A percentile compares a stretch with the other conserved stretches of the same genome.
Conservation (phyloP, 1,284 basidiomycete species). For the Microbotryomycetes sp. region DNA sequence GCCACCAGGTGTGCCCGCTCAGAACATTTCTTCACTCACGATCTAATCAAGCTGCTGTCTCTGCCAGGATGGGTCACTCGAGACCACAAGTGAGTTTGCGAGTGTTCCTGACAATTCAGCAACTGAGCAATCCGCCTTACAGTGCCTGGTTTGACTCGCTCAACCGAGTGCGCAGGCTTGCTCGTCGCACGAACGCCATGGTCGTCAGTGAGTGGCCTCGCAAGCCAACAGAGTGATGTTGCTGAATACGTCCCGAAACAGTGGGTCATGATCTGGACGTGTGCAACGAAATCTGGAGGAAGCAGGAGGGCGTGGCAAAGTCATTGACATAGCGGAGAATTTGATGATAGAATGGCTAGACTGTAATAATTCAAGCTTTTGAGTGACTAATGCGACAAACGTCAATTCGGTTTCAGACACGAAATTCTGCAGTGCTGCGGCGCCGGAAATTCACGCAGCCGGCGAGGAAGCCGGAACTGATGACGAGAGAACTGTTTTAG, state of each 20-base stretch:
- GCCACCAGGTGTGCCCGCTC: background rate
- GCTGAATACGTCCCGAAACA: background rate
- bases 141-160: constrained; percentile 18
- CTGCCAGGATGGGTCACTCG: constrained; percentile 22
- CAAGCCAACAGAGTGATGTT: background rate
- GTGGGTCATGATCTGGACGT: background rate
- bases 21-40: background rate
- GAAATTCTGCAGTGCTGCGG: background rate
- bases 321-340: background rate
- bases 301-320: background rate
- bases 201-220: constrained; percentile 9
- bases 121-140: background rate
- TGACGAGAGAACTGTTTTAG: too few species aligned
- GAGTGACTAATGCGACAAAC: too few species aligned
- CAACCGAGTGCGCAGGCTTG: constrained; percentile 11
- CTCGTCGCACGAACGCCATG: background rate
- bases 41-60: background rate
- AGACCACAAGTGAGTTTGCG: constrained; percentile 11
- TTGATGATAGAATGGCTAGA: too few species aligned
- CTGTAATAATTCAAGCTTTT: too few species aligned
- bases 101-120: background rate
- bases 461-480: background rate
- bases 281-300: background rate
- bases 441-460: background rate
- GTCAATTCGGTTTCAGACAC: too few species aligned